Evolutionary conservation across 2,329 filamentous ascomycete genomes (phyloP).

Genomic region (Fusarium concolor): DNA sequence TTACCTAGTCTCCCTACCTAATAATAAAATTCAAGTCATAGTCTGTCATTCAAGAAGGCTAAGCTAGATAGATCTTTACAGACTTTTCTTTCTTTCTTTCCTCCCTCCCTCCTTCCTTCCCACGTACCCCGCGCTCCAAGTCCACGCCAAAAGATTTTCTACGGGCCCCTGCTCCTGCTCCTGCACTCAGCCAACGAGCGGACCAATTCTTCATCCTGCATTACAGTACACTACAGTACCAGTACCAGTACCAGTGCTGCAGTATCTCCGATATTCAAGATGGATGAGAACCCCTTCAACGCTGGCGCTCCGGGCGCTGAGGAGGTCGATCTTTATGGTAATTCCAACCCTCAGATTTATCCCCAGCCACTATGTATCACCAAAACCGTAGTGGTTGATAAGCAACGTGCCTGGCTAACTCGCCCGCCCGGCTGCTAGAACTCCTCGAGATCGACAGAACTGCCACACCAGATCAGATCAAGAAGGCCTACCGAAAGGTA

Average conservation of each 20-base stretch:
- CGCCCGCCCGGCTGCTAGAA: conserved; percentile 61
- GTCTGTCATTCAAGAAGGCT: no score
- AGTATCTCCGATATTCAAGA: conserved; percentile 32
- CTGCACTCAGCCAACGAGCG: conserved; percentile 23
- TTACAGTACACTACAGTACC: conserved; percentile 31
- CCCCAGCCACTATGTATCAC: background rate
- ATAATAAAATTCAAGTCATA: background rate
- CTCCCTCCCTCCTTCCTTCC: background rate
- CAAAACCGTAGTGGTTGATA: conserved; percentile 12
- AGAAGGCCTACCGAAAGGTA: conserved; percentile 96
- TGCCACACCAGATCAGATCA: conserved; percentile 84
- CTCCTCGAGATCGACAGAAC: conserved; percentile 79
- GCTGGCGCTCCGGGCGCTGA: conserved; percentile 48
- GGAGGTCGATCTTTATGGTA: conserved; percentile 73
- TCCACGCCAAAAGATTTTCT: conserved; percentile 45
- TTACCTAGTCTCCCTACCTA: no score
- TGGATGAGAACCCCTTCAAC: conserved; percentile 44
- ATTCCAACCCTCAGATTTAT: background rate
- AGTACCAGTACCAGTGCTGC: conserved; percentile 1
- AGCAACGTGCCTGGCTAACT: conserved; percentile 23
- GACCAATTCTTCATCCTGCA: conserved; percentile 47
- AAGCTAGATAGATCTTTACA: no score
- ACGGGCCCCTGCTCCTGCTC: conserved; percentile 20
- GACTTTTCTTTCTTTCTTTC: background rate
- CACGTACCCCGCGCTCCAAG: conserved; percentile 41